phyloP scores from a whole-genome alignment of 495 filamentous ascomycete genomes.

The Neurospora intermedia region DNA sequence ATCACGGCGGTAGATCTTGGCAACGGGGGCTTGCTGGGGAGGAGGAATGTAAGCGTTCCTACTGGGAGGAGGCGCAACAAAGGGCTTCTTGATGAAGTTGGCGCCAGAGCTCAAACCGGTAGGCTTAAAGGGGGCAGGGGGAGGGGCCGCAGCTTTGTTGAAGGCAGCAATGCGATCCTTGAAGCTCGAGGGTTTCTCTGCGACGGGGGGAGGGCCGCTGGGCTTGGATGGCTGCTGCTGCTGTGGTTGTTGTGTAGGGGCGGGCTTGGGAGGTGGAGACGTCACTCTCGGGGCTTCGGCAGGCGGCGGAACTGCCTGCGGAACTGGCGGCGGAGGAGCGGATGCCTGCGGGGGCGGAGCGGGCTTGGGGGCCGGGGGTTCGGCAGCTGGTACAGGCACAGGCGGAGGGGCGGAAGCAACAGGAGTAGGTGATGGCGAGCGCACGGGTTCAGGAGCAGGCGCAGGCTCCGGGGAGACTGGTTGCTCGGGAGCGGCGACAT shows the following conservation, averaged over 20 bases:
- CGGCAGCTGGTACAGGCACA: slow-evolving; percentile 16
- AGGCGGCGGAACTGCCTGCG: slow-evolving; percentile 21
- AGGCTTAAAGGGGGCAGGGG: slow-evolving; percentile 80
- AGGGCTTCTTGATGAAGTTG: slow-evolving; percentile 94
- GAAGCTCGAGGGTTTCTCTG: slow-evolving; percentile 84
- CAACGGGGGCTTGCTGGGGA: slow-evolving; percentile 47
- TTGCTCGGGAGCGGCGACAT: slow-evolving; percentile 36
- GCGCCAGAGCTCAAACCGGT: slow-evolving; percentile 46
- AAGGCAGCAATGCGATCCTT: slow-evolving; percentile 94
- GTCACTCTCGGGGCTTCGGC: slow-evolving; percentile 13
- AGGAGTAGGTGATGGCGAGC: slow-evolving; percentile 11
- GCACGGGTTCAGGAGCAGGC: slow-evolving; percentile 22
- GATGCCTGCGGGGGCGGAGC: slow-evolving; percentile 29
- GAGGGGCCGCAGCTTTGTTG: slow-evolving; percentile 79
- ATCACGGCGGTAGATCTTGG: slow-evolving; percentile 74
- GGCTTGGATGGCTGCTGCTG: slow-evolving; percentile 17
- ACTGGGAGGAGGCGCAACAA: slow-evolving; percentile 89
- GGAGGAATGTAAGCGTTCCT: slow-evolving; percentile 84
- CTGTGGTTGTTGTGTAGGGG: slow-evolving; percentile 22
- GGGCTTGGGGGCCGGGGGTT: slow-evolving; percentile 27
- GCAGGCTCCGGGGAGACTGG: slow-evolving; percentile 54
- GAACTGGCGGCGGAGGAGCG: slow-evolving; percentile 26
- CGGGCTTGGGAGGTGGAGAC: slow-evolving; percentile 34
- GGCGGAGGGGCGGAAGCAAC: slow-evolving; percentile 19
- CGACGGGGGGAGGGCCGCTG: slow-evolving; percentile 51